phyloP scores from a whole-genome alignment of 2,329 filamentous ascomycete species.

The Arthrocladium fulminans region DNA sequence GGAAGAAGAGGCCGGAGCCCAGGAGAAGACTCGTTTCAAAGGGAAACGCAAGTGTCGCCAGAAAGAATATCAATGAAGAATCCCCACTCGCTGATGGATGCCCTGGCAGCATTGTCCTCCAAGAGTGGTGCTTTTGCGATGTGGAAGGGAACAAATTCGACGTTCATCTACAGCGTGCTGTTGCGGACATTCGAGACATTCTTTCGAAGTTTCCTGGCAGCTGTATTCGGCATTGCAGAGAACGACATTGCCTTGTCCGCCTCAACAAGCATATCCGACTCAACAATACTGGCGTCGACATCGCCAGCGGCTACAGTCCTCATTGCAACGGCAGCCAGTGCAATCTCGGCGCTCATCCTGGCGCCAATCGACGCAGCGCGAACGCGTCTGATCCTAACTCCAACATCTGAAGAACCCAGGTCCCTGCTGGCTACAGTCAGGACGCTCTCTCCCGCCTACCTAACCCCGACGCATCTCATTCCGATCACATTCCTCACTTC shows the following conservation, averaged over 20 bases:
- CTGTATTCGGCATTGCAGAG: conserved; percentile 82
- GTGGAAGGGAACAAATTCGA: conserved; percentile 88
- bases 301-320: conserved; percentile 73
- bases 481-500: conserved; percentile 82
- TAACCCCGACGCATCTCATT: conserved; percentile 61
- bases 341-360: conserved; percentile 66
- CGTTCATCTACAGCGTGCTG: conserved; percentile 82
- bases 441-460: conserved; percentile 58
- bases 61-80: conserved; percentile 64
- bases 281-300: conserved; percentile 69
- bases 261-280: conserved; percentile 23
- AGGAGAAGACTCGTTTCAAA: conserved; percentile 37
- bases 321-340: conserved; percentile 58
- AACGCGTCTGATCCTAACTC: conserved; percentile 76
- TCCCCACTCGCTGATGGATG: conserved; percentile 73
- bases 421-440: conserved; percentile 71
- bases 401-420: conserved; percentile 63
- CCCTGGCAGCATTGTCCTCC: conserved; percentile 77
- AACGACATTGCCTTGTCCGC: conserved; percentile 50
- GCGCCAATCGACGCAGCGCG: conserved; percentile 84
- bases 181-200: conserved; percentile 85
- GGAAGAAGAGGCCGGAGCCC: conserved; percentile 28
- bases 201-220: conserved; percentile 81
- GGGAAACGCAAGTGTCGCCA: conserved; percentile 26
- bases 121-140: conserved; percentile 85